A percentile compares a stretch with the other conserved stretches of the same genome.
Conservation (phyloP, 2,329 filamentous ascomycete species). For the Tolypocladium endophyticum region DNA sequence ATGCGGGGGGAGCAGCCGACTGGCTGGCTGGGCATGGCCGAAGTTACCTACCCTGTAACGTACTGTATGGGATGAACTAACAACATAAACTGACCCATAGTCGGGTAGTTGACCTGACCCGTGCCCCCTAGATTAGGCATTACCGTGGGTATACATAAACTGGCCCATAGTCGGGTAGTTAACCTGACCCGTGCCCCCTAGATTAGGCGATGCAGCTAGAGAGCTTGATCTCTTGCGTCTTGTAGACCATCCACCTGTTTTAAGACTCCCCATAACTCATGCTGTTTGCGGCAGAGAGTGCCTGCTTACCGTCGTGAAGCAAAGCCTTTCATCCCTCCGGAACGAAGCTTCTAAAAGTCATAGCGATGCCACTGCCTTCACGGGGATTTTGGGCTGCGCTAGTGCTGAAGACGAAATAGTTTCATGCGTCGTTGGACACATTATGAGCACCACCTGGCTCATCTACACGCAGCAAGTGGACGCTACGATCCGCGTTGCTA, state of each 20-base stretch:
- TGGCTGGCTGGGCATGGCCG: not conserved
- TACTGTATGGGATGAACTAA: too few relatives aligned
- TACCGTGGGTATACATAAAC: too few relatives aligned
- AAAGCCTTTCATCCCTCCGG: slow-evolving; percentile 38
- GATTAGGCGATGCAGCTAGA: too few relatives aligned
- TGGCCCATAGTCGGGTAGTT: too few relatives aligned
- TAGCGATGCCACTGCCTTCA: slow-evolving; percentile 37
- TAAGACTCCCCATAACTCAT: too few relatives aligned
- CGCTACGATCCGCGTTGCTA: slow-evolving; percentile 32
- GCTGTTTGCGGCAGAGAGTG: slow-evolving; percentile 44
- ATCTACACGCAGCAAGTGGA: slow-evolving; percentile 50
- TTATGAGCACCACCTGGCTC: slow-evolving; percentile 44
- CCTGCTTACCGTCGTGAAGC: slow-evolving; percentile 38
- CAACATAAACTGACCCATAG: too few relatives aligned
- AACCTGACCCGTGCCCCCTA: too few relatives aligned
- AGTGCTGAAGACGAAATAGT: slow-evolving; percentile 41
- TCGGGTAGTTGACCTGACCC: too few relatives aligned
- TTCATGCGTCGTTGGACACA: slow-evolving; percentile 52
- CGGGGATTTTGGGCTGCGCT: slow-evolving; percentile 34
- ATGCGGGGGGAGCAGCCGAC: not conserved
- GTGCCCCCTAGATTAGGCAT: too few relatives aligned
- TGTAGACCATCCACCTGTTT: too few relatives aligned
- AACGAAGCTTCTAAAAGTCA: slow-evolving; percentile 38
- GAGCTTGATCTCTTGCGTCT: too few relatives aligned
- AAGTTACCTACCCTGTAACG: not conserved